Base-by-base conservation (phyloP, 2,329 filamentous ascomycete genomes). In the Sphaerostilbella broomeana region DNA sequence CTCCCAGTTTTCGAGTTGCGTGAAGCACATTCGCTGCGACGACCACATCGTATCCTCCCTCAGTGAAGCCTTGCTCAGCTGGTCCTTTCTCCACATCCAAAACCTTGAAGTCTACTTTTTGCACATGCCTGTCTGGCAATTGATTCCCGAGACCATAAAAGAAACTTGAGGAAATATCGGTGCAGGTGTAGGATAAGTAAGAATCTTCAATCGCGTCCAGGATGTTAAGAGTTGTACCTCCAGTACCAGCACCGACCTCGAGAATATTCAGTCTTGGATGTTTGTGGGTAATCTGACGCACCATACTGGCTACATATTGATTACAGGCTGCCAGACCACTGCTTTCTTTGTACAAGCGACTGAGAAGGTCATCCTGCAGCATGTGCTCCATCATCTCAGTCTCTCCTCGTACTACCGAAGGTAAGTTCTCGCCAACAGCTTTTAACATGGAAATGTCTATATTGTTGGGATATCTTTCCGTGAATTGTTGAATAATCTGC, bases 121-220 rank as follows among this genome's bases (percentile, higher is more conserved):
- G 26, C 2, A 36, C 40, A n/a, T n/a, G n/a, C 19, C 52, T 49
- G 3, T 40, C 26, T 1, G 47, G 33, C 13, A 67, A 59, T 4
- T 39, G 44, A 18, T 58, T 50, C 15, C 52, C 44, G 0, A 60
- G 62, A 1, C 48, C 43, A 5, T 59, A 55, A 30, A 71, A 67
- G 52, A 65, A 65, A 9, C 51, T 57, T 3, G 53, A 38, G 0
- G 61, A 61, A 5, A 68, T 58, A 38, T 71, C 67, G 0, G 69
- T 70, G 48, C 54, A 72, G 0, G 61, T 65, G 46, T 70, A 72
- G 2, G 55, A 36, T n/a, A 27, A n/a, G 31, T 63, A 65, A 3
- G 42, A 6, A 12, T 47, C 10, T 1, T 51, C 56, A 10, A 69
- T 44, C 4, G 36, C 33, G 2, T 48, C 36, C 2, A 72, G 46